Conservation (phyloP, 2,329 filamentous ascomycete species). For the Byssochlamys sp. region DNA sequence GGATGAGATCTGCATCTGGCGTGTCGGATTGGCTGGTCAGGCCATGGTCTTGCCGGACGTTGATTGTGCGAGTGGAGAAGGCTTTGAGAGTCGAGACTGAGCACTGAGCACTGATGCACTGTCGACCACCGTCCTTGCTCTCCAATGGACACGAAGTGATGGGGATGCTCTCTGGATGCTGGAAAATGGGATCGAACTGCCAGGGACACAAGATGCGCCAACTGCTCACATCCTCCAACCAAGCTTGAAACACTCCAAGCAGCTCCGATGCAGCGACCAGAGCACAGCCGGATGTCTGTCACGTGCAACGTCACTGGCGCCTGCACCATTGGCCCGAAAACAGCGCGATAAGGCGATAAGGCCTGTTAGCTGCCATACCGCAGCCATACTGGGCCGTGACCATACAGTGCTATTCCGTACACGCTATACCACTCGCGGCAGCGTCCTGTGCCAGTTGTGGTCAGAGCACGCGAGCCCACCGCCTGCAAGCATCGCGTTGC, state of each 20-base stretch:
- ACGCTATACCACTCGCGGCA: background rate
- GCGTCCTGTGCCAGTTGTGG: background rate
- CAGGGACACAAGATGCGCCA: background rate
- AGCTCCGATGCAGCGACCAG: background rate
- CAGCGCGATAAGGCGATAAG: slow-evolving; percentile 8
- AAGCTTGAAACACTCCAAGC: background rate
- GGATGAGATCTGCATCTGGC: slow-evolving; percentile 14
- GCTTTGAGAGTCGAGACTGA: slow-evolving; percentile 5
- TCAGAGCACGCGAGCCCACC: background rate
- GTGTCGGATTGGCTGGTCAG: slow-evolving; percentile 27
- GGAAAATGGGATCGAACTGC: background rate
- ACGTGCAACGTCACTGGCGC: background rate
- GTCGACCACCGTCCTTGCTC: background rate
- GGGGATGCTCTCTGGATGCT: background rate
- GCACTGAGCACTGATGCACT: background rate
- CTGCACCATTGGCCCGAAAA: slow-evolving; percentile 1
- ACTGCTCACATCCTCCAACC: background rate
- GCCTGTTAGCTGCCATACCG: background rate
- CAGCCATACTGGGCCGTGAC: background rate
- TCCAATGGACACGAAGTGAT: background rate
- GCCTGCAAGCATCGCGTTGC: background rate
- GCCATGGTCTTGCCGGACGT: slow-evolving; percentile 11
- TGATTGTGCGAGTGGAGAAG: slow-evolving; percentile 5
- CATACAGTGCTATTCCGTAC: background rate
- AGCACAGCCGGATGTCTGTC: background rate